These are phyloP conservation scores for Dactylorhiza incarnata DNA, from an alignment of 106 monocot species.

Conservation along the genomic window DNA sequence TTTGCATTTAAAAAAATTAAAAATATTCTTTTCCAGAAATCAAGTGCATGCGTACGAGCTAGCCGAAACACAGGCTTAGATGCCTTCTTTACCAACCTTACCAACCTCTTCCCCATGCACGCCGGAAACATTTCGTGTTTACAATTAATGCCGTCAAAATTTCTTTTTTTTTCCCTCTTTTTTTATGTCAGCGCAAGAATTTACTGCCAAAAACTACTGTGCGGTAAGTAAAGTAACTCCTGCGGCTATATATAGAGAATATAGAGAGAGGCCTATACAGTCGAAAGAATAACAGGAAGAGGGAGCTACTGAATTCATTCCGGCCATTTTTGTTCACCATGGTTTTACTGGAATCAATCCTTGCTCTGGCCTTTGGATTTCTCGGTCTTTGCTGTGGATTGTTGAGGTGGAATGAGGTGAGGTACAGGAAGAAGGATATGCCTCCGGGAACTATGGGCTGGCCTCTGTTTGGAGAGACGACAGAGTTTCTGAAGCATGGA, in stretches of 20 bases:
- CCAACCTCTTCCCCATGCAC: constrained; percentile 7
- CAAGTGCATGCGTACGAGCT: too few relatives aligned
- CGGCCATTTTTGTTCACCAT: constrained; percentile 9
- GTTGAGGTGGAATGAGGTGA: constrained; percentile 81
- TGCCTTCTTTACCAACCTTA: neutral
- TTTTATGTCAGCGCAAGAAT: neutral
- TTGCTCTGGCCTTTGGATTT: constrained; percentile 29
- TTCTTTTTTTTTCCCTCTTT: too few relatives aligned
- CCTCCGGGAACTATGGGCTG: constrained; percentile 99
- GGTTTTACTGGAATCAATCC: constrained; percentile 16
- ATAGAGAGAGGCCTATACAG: neutral
- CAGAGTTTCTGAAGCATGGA: constrained; percentile 84
- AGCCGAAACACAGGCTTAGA: too few relatives aligned
- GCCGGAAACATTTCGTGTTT: neutral
- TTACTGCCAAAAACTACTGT: constrained; percentile 11
- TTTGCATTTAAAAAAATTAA: too few relatives aligned
- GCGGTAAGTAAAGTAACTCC: constrained; percentile 3
- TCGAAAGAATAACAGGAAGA: neutral
- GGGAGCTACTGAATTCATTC: constrained; percentile 15
- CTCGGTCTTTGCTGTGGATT: constrained; percentile 30
- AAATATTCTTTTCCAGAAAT: too few relatives aligned
- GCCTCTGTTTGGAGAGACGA: constrained; percentile 92
- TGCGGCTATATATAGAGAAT: constrained; percentile 22
- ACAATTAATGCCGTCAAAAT: neutral
- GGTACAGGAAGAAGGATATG: constrained; percentile 68